Base-by-base conservation (phyloP, 352 stramenopile species). In the Thalassiosira hispida region DNA sequence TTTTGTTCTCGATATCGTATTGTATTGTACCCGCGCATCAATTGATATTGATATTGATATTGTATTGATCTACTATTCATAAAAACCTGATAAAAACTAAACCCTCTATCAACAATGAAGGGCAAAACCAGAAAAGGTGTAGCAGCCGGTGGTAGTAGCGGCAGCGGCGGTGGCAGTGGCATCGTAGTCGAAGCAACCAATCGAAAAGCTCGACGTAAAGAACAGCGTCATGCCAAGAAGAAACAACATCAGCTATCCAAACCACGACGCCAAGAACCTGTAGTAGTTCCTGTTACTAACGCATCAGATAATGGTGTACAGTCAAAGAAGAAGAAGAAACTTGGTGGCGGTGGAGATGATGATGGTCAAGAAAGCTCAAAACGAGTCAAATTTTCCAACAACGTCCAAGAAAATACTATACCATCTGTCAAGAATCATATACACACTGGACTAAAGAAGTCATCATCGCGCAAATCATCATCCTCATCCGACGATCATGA, bases 121-220 rank as follows among this genome's bases (percentile, higher is more conserved):
- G 61, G 55, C 35, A 65, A 64, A 11, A 0, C 16, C 8, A 78
- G 20, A 61, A 65, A 42, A 69, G 63, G 65, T 65, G 33, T 23
- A 1, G 57, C 38, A 29, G 46, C 25, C 27, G 25, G 8, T 6
- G 12, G 1, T 20, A 63, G 35, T 44, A 12, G 14, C 11, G 46
- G 3, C 31, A 8, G 31, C 31, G 8, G 47, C 16, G 47, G 47
- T 8, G 22, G 31, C n/a, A 20, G 52, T 3, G 62, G 67, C 40
- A 73, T 83, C 29, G 62, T 77, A 12, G 72, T 82, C 29, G 80
- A 84, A 62, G 75, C 71, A 14, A 68, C 42, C 49, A 80, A 65
- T 46, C 73, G 82, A 22, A 89, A 89, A 60, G 73, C 73, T 38
- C 78, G 74, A 20, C 53, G 82, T 33, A 89, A 86, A 56, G 77